phyloP scores from a whole-genome alignment of 1,284 basidiomycete species.

The Leccinum pachyderme region DNA sequence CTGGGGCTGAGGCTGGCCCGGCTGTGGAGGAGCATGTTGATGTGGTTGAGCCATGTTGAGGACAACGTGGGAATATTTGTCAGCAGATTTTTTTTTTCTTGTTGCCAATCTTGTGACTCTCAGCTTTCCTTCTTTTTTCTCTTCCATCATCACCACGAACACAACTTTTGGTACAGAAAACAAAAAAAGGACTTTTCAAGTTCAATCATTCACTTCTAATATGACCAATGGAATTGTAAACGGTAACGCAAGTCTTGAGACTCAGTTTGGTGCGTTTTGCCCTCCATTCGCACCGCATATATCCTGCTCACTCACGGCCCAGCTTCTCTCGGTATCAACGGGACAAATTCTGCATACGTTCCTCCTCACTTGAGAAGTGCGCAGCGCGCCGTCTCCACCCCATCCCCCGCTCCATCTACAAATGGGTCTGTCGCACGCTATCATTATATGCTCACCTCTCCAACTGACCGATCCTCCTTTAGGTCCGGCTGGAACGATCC shows the following conservation, averaged over 20 bases:
- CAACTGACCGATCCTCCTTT: constrained; percentile 20
- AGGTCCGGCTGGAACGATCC: constrained; percentile 76
- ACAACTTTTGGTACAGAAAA: constrained; percentile 14
- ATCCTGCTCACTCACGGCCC: constrained; percentile 25
- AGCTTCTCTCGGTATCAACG: constrained; percentile 73
- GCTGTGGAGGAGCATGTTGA: background rate
- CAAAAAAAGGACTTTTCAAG: constrained; percentile 27
- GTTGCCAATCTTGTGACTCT: constrained; percentile 9
- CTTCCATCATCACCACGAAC: constrained; percentile 24
- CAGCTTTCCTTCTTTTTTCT: constrained; percentile 25
- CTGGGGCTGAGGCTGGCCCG: constrained; percentile 17
- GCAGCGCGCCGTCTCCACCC: constrained; percentile 75
- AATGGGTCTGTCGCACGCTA: constrained; percentile 47
- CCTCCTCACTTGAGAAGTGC: constrained; percentile 85
- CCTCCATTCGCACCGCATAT: constrained; percentile 7
- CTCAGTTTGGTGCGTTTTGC: constrained; percentile 68
- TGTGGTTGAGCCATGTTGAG: constrained; percentile 31
- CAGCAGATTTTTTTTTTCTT: constrained; percentile 24
- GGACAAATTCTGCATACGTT: constrained; percentile 81
- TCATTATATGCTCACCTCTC: constrained; percentile 7
- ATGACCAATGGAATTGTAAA: constrained; percentile 88
- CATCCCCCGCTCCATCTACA: constrained; percentile 37
- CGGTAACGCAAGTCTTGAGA: constrained; percentile 75
- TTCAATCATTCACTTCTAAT: constrained; percentile 48
- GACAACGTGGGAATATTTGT: background rate